Percentiles rank a stretch among this genome's conserved stretches.
Evolutionary conservation across 441 rosid genomes (phyloP).

Genomic region (Brassica balearica): DNA sequence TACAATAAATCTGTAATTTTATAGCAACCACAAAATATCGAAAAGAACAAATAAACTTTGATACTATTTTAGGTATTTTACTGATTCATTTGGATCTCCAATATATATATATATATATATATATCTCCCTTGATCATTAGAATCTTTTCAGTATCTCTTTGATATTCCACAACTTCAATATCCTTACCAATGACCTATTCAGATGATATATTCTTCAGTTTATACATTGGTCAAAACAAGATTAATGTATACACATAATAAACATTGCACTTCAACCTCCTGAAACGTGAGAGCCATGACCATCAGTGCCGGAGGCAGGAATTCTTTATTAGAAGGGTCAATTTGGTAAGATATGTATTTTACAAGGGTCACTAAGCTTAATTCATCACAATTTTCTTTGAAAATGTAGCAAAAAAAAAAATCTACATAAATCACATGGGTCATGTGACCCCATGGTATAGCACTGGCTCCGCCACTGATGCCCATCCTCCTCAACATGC

Average conservation of each 20-base stretch:
- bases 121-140: not conserved
- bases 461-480: no score
- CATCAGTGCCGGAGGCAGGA: not conserved
- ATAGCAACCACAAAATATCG: not conserved
- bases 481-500: not conserved
- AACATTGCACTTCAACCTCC: not conserved
- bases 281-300: not conserved
- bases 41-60: not conserved
- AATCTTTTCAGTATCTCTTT: not conserved
- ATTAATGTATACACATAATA: slow-evolving; percentile 2
- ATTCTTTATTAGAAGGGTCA: no score
- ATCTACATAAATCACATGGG: no score
- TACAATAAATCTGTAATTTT: not conserved
- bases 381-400: no score
- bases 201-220: not conserved
- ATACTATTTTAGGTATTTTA: not conserved
- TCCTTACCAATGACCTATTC: not conserved
- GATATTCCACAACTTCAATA: slow-evolving; percentile 6
- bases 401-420: no score
- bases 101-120: not conserved
- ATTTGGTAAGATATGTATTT: no score
- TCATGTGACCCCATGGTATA: no score
- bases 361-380: no score
- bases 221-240: not conserved
- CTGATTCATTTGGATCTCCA: slow-evolving; percentile 9